Evolutionary conservation across 768 basidiomycete species (phyloP), one percentile per base, ranked within the genome.

Genomic region (Podaxis carcinomalis): DNA sequence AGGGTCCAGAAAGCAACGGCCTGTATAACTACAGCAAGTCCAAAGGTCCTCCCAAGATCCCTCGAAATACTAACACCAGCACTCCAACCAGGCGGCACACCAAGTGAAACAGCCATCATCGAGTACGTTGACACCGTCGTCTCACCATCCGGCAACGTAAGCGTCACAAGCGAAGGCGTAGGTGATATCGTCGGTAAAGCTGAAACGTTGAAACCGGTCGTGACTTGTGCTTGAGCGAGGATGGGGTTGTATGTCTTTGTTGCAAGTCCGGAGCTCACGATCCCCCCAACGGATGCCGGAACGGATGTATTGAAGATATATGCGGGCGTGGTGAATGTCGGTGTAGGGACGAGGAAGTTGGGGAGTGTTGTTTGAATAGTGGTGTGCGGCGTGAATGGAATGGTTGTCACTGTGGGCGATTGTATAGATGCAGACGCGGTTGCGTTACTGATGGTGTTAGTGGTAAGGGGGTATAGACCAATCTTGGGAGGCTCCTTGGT

Each of bases 261-360:
- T 16, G 84, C 90, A 21, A 92, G 83, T 37, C 83, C 89, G 16
- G 84, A 79, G 2, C 74, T 63, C 3, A 85, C 84, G 21, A 88
- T 78, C 53, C 82, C 82, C 5, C 87, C 86, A 1, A 80, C 68
- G 14, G 77, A 62, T 3, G 82, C 83, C 7, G 80, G 65, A 51
- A 90, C 72, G 3, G 91, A 88, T 0, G 88, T 79, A 66, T 92
- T 92, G 68, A 92, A 85, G 5, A 77, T 70, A 69, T 91, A 93
- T 0, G 83, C 62, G 4, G 89, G 88, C 1, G 84, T 85, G 7
- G 84, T 78, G 64, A 81, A 80, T 0, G 82, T 77, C 0, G 89
- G 90, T 2, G 88, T 88, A 1, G 87, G 66, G 50, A 93, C 73
- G 14, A 85, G 74, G 66, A 78, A 87, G 72, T 92, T 92, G 1